Conservation (phyloP, 2,329 filamentous ascomycete genomes). For the Colletotrichum agaves region DNA sequence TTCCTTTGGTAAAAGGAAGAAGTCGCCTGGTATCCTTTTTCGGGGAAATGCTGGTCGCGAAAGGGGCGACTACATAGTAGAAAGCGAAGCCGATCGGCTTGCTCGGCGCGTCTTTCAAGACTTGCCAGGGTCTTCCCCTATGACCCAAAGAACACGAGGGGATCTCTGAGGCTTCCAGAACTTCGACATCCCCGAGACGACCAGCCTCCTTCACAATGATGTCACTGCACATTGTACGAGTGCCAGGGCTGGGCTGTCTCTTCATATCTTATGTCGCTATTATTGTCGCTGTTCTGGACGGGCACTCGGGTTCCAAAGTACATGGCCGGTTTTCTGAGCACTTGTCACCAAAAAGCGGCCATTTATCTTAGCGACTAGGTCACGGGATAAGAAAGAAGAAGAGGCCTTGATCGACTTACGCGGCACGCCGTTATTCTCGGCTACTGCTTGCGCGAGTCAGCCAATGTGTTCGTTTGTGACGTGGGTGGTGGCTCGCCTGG, state of each 20-base stretch:
- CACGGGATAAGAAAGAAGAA: too few relatives aligned
- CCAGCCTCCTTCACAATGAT: background rate
- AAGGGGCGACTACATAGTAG: conserved; percentile 18
- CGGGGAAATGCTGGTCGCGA: conserved; percentile 12
- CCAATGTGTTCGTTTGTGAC: conserved; percentile 30
- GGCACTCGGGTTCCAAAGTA: too few relatives aligned
- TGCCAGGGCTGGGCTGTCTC: background rate
- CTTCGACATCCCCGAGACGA: background rate
- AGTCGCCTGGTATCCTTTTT: background rate
- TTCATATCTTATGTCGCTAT: conserved; percentile 10
- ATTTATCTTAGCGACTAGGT: too few relatives aligned
- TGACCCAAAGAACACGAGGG: conserved; percentile 4
- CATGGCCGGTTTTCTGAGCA: too few relatives aligned
- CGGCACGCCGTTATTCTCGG: conserved; percentile 13
- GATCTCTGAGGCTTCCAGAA: background rate
- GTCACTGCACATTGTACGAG: background rate
- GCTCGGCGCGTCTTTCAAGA: background rate
- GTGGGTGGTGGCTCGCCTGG: conserved; percentile 29
- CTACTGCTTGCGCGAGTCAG: conserved; percentile 25
- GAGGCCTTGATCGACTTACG: background rate
- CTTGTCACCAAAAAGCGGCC: too few relatives aligned
- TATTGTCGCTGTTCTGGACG: background rate
- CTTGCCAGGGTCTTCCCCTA: background rate
- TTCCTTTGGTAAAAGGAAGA: conserved; percentile 3
- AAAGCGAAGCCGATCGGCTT: conserved; percentile 24